phyloP scores from a whole-genome alignment of 2,329 filamentous ascomycete genomes.

The Sclerotinia borealis region DNA sequence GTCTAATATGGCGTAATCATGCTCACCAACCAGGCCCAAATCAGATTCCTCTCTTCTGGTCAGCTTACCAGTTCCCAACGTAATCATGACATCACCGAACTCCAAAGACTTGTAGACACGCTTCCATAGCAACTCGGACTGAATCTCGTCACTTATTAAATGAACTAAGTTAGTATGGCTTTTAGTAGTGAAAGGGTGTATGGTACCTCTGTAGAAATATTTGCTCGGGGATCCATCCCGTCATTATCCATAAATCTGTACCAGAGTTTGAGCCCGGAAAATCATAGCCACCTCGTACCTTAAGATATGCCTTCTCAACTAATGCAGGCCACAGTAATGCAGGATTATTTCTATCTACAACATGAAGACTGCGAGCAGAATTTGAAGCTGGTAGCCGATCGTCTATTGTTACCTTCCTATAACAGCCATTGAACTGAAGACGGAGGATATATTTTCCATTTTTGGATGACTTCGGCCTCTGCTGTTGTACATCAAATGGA shows the following conservation, averaged over 20 bases:
- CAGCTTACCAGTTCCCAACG: conserved; percentile 82
- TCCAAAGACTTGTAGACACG: conserved; percentile 69
- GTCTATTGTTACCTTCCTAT: conserved; percentile 80
- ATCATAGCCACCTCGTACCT: conserved; percentile 91
- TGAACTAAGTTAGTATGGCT: conserved; percentile 2
- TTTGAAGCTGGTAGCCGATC: conserved; percentile 77
- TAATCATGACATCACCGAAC: conserved; percentile 76
- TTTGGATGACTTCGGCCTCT: conserved; percentile 57
- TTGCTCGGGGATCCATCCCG: conserved; percentile 96
- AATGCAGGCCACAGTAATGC: conserved; percentile 85
- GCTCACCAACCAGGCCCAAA: conserved; percentile 78
- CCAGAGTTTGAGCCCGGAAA: conserved; percentile 97
- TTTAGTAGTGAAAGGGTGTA: too few relatives aligned
- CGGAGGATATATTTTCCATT: conserved; percentile 88
- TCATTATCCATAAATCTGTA: conserved; percentile 87
- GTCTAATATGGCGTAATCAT: conserved; percentile 89
- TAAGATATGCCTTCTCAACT: conserved; percentile 93
- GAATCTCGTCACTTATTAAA: conserved; percentile 61
- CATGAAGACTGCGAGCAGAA: conserved; percentile 71
- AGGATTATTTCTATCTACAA: conserved; percentile 78
- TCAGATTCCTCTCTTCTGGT: conserved; percentile 70
- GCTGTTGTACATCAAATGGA: conserved; percentile 59
- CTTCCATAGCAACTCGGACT: conserved; percentile 70
- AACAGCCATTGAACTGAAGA: conserved; percentile 95
- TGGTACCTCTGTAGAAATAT: conserved; percentile 72